Percentiles rank a stretch among this genome's conserved stretches.
These are phyloP conservation scores for Claviceps capensis DNA, from an alignment of 2,329 filamentous ascomycete genomes.

Conservation along the genomic window DNA sequence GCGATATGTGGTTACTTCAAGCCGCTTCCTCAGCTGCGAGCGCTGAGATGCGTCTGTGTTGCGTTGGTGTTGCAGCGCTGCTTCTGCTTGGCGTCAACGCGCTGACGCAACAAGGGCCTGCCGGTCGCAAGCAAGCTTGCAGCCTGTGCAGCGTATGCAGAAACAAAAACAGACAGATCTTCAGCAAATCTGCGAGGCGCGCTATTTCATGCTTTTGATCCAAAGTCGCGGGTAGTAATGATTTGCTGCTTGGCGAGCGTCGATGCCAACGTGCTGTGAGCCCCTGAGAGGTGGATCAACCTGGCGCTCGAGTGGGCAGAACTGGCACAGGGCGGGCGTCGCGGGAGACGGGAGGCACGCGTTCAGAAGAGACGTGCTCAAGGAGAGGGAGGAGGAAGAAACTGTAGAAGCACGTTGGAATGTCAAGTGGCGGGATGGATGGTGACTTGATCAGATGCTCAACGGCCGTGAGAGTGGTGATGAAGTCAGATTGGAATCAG, in stretches of 20 bases:
- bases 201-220: constrained; percentile 30
- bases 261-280: constrained; percentile 11
- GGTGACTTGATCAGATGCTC: neutral
- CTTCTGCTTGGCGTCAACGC: constrained; percentile 2
- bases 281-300: constrained; percentile 9
- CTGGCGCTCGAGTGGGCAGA: constrained; percentile 8
- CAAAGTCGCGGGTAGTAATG: constrained; percentile 14
- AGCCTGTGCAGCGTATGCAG: neutral
- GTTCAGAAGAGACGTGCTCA: neutral
- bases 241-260: constrained; percentile 20
- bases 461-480: neutral
- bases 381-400: neutral
- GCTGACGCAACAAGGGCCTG: constrained; percentile 2
- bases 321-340: constrained; percentile 5
- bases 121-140: neutral
- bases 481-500: neutral
- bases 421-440: neutral
- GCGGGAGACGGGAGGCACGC: neutral
- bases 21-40: constrained; percentile 3
- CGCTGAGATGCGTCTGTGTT: constrained; percentile 3
- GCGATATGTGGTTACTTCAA: neutral
- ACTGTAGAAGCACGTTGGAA: neutral
- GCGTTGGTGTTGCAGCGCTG: constrained; percentile 3
- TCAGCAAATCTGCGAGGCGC: constrained; percentile 13
- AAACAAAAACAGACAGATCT: constrained; percentile 5